These are phyloP conservation scores for Eimeria brunetti DNA, from an alignment of 169 alveolate genomes.

Conservation along the genomic window DNA sequence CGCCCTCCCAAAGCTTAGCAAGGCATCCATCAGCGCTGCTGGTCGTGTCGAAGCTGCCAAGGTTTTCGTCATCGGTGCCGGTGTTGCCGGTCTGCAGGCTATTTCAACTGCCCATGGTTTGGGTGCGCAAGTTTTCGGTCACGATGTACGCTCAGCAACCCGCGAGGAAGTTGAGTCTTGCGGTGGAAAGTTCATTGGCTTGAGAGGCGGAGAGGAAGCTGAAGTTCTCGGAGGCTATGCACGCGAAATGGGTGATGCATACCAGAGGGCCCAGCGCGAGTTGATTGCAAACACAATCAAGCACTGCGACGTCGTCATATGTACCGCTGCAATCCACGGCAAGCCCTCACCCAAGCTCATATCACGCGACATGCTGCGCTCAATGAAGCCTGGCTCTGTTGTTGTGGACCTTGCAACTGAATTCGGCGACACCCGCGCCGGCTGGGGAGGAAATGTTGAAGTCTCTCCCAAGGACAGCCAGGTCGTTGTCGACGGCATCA, in stretches of 20 bases:
- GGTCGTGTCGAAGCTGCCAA: slow-evolving; percentile 94
- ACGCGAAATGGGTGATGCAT: slow-evolving; percentile 90
- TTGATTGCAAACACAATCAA: slow-evolving; percentile 88
- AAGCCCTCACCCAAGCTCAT: slow-evolving; percentile 93
- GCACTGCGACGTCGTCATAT: slow-evolving; percentile 92
- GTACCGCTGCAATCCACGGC: slow-evolving; percentile 95
- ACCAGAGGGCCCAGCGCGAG: slow-evolving; percentile 88
- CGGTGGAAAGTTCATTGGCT: slow-evolving; percentile 86
- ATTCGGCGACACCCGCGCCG: slow-evolving; percentile 81
- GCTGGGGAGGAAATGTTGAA: slow-evolving; percentile 94
- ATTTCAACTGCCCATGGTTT: slow-evolving; percentile 94
- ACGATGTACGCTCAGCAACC: slow-evolving; percentile 93
- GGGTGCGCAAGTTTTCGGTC: slow-evolving; percentile 94
- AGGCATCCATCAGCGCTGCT: slow-evolving; percentile 95
- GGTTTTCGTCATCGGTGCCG: slow-evolving; percentile 97
- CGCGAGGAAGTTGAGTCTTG: slow-evolving; percentile 92
- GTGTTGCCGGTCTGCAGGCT: slow-evolving; percentile 98
- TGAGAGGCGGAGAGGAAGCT: slow-evolving; percentile 82
- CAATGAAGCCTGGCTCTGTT: slow-evolving; percentile 92
- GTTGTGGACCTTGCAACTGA: slow-evolving; percentile 94
- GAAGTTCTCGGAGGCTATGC: slow-evolving; percentile 92
- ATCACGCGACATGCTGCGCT: slow-evolving; percentile 88
- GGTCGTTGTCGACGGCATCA: slow-evolving; percentile 89
- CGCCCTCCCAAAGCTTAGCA: slow-evolving; percentile 92
- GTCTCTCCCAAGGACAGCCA: slow-evolving; percentile 88